Conservation (phyloP, 139 green algal genomes). For the Micractinium sp. region DNA sequence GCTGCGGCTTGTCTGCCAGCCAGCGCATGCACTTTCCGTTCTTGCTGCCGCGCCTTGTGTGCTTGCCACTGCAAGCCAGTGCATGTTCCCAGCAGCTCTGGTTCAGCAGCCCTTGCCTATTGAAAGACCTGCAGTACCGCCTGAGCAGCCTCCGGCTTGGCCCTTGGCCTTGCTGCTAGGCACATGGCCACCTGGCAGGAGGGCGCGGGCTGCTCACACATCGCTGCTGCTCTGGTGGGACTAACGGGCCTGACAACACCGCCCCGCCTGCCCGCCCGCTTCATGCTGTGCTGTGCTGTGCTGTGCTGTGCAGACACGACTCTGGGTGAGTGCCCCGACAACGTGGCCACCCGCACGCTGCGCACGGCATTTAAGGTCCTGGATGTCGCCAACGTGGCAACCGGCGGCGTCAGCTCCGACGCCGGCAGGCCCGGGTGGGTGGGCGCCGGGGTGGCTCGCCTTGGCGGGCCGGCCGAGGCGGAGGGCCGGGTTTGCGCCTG, state of each 20-base stretch:
- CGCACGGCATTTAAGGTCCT: not conserved
- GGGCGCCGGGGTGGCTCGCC: not conserved
- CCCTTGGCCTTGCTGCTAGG: no score
- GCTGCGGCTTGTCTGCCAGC: no score
- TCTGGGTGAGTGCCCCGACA: not conserved
- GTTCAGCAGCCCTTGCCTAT: no score
- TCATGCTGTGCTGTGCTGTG: not conserved
- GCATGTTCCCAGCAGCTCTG: no score
- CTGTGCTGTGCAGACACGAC: not conserved
- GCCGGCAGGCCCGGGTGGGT: not conserved
- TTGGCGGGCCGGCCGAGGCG: no score
- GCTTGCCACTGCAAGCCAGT: no score
- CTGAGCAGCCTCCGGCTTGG: no score
- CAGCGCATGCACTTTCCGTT: no score
- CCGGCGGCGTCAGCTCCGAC: not conserved
- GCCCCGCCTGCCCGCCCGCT: not conserved
- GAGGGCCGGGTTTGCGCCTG: no score
- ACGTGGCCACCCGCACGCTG: not conserved
- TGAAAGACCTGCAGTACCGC: no score
- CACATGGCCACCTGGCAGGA: no score
- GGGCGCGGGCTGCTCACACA: not conserved
- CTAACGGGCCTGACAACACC: not conserved
- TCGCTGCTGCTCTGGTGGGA: not conserved
- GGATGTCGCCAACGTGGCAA: not conserved
- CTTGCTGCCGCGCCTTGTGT: no score